Evolutionary conservation across 177 flowering plant species (phyloP), one percentile per base, ranked within the genome.

Genomic region (Vitis hybrid): DNA sequence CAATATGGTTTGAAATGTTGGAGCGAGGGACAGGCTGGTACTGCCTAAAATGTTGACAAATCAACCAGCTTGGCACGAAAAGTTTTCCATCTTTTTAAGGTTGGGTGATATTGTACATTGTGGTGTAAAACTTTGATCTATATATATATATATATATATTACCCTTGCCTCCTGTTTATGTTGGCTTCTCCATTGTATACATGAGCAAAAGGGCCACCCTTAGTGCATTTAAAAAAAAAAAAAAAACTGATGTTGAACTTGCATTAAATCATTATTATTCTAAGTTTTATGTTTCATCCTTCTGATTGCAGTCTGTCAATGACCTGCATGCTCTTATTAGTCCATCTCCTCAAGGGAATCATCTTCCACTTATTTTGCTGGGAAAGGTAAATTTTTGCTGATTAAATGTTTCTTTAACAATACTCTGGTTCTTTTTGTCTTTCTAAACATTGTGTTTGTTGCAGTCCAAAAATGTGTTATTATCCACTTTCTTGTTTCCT

Each of bases 61-160:
- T 70, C 92, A 19, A 96, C 98, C 69, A 90, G 95, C 82, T 87
- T 96, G 81, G 97, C 98, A n/a, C 80, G 99, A 55, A 96, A 96
- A 85, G 98, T 96, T 65, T 96, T 96, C 79, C 97, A 98, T 67
- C 94, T 96, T 56, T 89, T 92, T 61, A 96, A 96, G 99, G 99
- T 92, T 56, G 15, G 78, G 19, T 68, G 71, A 21, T 48, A 31
- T 50, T 11, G 3, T 8, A 15, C 5, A 11, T 3, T 55, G 49
- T 1, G 2, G 51, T 12, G 7, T 22, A 12, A 13, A 16, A 1
- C 10, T 61, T n/a, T 19, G 64, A 51, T 51, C 15, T 22, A 45
- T 15, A 3, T 45, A 15, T 2, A 14, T 16, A 22, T 22, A 22
- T 22, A 21, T 1, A 22, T 22, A 22, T 22, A 22, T 22, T 22